A percentile compares a stretch with the other conserved stretches of the same genome.
Conservation (phyloP, 441 rosid species). For the Oxalis stricta region DNA sequence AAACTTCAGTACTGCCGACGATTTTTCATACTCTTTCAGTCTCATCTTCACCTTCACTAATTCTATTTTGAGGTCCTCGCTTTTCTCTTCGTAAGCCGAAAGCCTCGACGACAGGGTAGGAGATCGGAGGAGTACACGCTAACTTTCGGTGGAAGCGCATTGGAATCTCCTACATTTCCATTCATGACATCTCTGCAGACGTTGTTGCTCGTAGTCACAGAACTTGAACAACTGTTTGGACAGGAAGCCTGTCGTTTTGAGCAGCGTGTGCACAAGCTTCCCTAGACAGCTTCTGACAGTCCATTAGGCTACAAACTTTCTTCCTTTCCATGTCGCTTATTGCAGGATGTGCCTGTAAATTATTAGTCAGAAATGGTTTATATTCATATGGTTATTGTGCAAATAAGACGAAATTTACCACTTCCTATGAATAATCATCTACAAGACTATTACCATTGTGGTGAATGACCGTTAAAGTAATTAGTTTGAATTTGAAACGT, state of each 20-base stretch:
- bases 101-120: slow-evolving; percentile 45
- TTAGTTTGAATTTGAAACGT: too few species aligned
- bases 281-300: slow-evolving; percentile 60
- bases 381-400: too few species aligned
- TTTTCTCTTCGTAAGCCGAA: slow-evolving; percentile 55
- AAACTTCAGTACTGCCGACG: slow-evolving; percentile 18
- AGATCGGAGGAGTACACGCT: slow-evolving; percentile 20
- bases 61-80: slow-evolving; percentile 66
- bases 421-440: too few species aligned
- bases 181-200: slow-evolving; percentile 60
- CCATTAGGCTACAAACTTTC: slow-evolving; percentile 62
- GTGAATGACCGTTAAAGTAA: too few species aligned
- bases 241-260: slow-evolving; percentile 57
- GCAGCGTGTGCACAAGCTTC: slow-evolving; percentile 79
- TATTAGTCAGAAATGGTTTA: too few species aligned
- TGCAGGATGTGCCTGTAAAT: slow-evolving; percentile 51
- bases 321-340: slow-evolving; percentile 55
- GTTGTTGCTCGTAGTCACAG: slow-evolving; percentile 87
- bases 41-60: slow-evolving; percentile 74
- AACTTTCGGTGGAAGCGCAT: slow-evolving; percentile 21
- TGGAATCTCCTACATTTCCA: slow-evolving; percentile 27
- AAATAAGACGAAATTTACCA: too few species aligned
- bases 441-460: too few species aligned
- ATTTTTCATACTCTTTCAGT: slow-evolving; percentile 53
- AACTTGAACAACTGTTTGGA: slow-evolving; percentile 85